Base-by-base conservation (phyloP, 2,329 filamentous ascomycete genomes). In the Aspergillus terreus region DNA sequence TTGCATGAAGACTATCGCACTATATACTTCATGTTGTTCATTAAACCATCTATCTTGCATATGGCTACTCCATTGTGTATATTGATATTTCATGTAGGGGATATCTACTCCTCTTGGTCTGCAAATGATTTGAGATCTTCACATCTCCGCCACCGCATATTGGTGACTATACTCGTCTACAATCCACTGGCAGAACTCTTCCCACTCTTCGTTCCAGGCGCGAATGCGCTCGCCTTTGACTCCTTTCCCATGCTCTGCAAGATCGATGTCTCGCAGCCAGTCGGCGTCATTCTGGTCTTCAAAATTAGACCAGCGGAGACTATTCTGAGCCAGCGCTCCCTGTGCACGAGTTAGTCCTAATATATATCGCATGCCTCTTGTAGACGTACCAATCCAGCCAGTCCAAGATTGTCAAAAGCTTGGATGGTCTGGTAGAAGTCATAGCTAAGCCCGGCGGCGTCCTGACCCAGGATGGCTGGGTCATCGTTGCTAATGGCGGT, bases 381-480 rank as follows among this genome's bases (percentile, higher is more conserved):
- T 19, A 19, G 19, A 44, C 53, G 87, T 0, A 87, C 92, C 48
- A 96, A 72, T 0, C 91, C 92, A n/a, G 88, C 90, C 1, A 96
- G 78, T 0, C 91, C 92, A 3, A 96, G 80, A 63, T 94, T 95
- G 52, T 95, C 88, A 84, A 90, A 95, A 0, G 87, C 91, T 70
- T 96, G 90, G 17, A 96, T 76, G 2, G 88, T 87, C 71, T 95
- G 90, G 88, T 90, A 96, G 71, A 95, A 95, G 71, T 96, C 90
- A 71, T 95, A 90, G 7, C 87, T 92, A 80, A 92, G 85, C 25
- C 90, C 90, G 7, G 83, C 85, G 2, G 81, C 83, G 50, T 88
- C 87, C 64, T 95, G 90, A 6, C 91, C 91, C 3, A 96, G 78
- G 64, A 96, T 90, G 1, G 88, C 88, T 1, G 91, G 91, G 66